phyloP scores from a whole-genome alignment of 2,329 filamentous ascomycete species.

The Pestalotiopsis fici region DNA sequence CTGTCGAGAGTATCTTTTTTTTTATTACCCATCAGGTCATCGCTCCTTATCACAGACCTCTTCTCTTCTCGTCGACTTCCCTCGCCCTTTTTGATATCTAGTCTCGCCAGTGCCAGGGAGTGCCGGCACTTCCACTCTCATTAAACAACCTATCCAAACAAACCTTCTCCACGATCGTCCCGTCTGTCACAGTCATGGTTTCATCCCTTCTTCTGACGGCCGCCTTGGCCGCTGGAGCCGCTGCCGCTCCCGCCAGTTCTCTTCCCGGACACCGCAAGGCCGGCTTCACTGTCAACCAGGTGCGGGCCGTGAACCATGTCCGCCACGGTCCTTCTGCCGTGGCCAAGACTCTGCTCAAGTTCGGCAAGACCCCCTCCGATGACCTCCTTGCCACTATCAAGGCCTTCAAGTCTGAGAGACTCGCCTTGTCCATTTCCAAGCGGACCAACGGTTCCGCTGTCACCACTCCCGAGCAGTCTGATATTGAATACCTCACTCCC shows the following conservation, averaged over 20 bases:
- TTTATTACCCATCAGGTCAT: background rate
- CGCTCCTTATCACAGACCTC: background rate
- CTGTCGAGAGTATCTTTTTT: background rate
- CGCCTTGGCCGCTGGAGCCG: background rate
- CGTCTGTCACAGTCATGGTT: background rate
- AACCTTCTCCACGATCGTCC: background rate
- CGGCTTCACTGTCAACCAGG: slow-evolving; percentile 3
- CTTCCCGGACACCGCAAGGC: slow-evolving; percentile 2
- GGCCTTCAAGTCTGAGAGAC: background rate
- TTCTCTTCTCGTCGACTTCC: slow-evolving; percentile 1
- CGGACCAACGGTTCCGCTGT: slow-evolving; percentile 21
- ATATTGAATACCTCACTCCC: slow-evolving; percentile 31
- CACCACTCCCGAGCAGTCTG: slow-evolving; percentile 27
- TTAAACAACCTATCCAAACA: background rate
- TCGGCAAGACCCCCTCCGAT: slow-evolving; percentile 5
- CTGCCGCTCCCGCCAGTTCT: slow-evolving; percentile 1
- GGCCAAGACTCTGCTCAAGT: slow-evolving; percentile 7
- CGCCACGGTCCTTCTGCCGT: slow-evolving; percentile 1
- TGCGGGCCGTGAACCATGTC: background rate
- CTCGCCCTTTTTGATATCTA: background rate
- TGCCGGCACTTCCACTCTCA: slow-evolving; percentile 1
- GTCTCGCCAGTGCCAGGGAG: background rate
- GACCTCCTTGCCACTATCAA: background rate
- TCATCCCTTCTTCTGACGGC: slow-evolving; percentile 4
- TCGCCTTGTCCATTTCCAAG: slow-evolving; percentile 5